These are phyloP conservation scores for Microascus cirrosus DNA, from an alignment of 2,329 filamentous ascomycete species.

Conservation along the genomic window DNA sequence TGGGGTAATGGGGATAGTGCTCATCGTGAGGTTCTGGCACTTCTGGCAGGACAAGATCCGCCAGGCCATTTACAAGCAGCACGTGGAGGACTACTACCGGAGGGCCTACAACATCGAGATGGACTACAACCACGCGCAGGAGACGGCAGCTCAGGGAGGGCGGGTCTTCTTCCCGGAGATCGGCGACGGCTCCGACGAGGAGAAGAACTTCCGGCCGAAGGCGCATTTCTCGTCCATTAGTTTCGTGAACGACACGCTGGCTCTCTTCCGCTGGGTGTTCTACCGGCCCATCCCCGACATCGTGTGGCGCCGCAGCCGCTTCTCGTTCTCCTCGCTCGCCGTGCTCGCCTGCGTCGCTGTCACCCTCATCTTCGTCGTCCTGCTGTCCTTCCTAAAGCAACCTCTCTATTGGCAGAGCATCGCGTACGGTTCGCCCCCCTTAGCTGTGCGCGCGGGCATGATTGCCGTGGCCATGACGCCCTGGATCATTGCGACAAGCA, in stretches of 20 bases:
- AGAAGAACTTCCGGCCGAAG: slow-evolving; percentile 45
- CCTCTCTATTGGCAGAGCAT: slow-evolving; percentile 88
- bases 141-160: slow-evolving; percentile 41
- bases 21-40: slow-evolving; percentile 68
- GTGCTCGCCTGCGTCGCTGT: slow-evolving; percentile 58
- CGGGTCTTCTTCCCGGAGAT: slow-evolving; percentile 64
- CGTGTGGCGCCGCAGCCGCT: slow-evolving; percentile 51
- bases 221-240: slow-evolving; percentile 67
- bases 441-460: slow-evolving; percentile 85
- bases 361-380: slow-evolving; percentile 59
- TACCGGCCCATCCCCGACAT: slow-evolving; percentile 77
- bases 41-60: slow-evolving; percentile 90
- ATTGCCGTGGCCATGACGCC: slow-evolving; percentile 82
- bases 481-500: slow-evolving; percentile 83
- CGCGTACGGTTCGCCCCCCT: slow-evolving; percentile 71
- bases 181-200: slow-evolving; percentile 41
- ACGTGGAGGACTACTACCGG: slow-evolving; percentile 56
- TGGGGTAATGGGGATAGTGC: slow-evolving; percentile 55
- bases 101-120: slow-evolving; percentile 39
- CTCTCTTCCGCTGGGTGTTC: slow-evolving; percentile 79
- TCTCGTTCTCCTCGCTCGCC: slow-evolving; percentile 73
- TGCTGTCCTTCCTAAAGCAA: slow-evolving; percentile 80
- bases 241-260: slow-evolving; percentile 66
- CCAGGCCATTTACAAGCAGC: slow-evolving; percentile 78
- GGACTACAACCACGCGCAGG: slow-evolving; percentile 30